phyloP scores from a whole-genome alignment of 441 rosid genomes.

The Jatropha podagrica region DNA sequence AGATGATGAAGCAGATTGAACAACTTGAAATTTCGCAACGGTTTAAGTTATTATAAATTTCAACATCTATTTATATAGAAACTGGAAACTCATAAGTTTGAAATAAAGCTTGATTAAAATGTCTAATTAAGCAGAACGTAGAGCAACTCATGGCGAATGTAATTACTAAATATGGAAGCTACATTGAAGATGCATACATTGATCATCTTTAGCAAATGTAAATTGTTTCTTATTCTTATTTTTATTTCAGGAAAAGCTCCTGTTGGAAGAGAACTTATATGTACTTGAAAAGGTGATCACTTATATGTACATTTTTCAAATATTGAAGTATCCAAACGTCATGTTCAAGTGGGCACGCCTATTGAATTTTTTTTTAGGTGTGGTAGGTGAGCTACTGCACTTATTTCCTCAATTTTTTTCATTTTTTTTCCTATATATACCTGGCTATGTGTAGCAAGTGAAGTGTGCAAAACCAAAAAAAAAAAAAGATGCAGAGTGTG shows the following conservation, averaged over 20 bases:
- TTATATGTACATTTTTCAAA: too few species aligned
- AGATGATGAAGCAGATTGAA: constrained; percentile 47
- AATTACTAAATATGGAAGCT: background rate
- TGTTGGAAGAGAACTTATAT: constrained; percentile 43
- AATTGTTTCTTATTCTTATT: background rate
- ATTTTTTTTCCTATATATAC: too few species aligned
- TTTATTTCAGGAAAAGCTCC: constrained; percentile 43
- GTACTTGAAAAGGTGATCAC: constrained; percentile 39
- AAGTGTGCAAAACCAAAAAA: too few species aligned
- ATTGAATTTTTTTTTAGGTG: too few species aligned
- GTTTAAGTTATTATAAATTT: constrained; percentile 26
- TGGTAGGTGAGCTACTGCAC: too few species aligned
- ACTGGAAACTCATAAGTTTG: background rate
- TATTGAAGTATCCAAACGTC: too few species aligned
- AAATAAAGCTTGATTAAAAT: background rate
- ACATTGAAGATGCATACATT: too few species aligned
- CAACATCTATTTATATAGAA: background rate
- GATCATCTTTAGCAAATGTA: background rate
- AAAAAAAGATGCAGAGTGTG: too few species aligned
- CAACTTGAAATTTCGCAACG: constrained; percentile 43
- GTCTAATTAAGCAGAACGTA: constrained; percentile 37
- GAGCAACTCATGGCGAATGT: constrained; percentile 58
- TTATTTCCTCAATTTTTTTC: too few species aligned
- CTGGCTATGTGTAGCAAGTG: too few species aligned
- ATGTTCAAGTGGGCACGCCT: too few species aligned